Base-by-base conservation (phyloP, 108 stramenopile species). In the Skeletonema potamos region DNA sequence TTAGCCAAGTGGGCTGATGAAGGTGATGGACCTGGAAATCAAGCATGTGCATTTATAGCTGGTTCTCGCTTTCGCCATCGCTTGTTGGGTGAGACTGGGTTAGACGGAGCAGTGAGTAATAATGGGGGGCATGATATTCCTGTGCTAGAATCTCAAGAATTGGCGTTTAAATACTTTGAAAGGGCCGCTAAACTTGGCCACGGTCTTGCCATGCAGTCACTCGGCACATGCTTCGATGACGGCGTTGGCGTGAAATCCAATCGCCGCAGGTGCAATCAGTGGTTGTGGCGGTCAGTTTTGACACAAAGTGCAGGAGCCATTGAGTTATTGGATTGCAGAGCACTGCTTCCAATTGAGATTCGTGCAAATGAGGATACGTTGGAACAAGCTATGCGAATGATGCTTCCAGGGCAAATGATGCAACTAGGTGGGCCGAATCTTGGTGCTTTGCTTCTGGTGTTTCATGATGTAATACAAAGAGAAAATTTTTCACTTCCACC, bases 201-300 rank as follows among this genome's bases (percentile, higher is more conserved):
- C 27, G 66, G 66, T 17, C 8, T 67, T 13, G 18, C 58, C 30
- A 67, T 67, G 66, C 66, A 67, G 58, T 67, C 66, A 29, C 66
- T 67, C 0, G 66, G 58, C 1, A 29, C 27, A 57, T 67, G 66
- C 58, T 67, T 61, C 6, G 66, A 67, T 6, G 66, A 67, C 12
- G 59, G 66, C 17, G 33, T 58, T 13, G 66, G 66, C 8, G 24
- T 22, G 5, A 58, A 61, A 61, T 18, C 27, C 12, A 61, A 67
- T 67, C 27, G 57, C 3, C 54, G 66, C 8, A 27, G 57, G 57
- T 67, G 66, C 66, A 67, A 67, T 32, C 58, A 67, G 29, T 67
- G 66, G 66, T 17, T 67, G 27, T 67, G 66, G 66, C 3, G 57
- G 27, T 54, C 66, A 34, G 54, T 29, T 7, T 18, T 67, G 26